phyloP scores from a whole-genome alignment of 208 protist genomes.

The Porcisia deanei region DNA sequence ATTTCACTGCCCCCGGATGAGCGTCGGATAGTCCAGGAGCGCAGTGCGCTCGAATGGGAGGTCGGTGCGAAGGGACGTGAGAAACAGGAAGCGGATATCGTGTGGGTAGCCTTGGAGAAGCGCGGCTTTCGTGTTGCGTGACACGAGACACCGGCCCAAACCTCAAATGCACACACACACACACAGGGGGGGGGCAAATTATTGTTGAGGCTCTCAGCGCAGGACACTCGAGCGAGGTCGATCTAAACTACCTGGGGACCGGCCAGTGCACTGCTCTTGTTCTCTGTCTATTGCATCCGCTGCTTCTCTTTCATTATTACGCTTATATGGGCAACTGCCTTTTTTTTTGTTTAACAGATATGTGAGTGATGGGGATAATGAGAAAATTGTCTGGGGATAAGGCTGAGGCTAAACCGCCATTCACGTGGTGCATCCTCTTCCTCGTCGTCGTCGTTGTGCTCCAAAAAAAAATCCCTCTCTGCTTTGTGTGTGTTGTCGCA shows the following conservation, averaged over 20 bases:
- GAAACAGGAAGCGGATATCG: constrained; percentile 20
- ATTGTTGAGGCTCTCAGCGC: not conserved
- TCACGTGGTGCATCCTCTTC: too few relatives aligned
- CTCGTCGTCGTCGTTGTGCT: too few relatives aligned
- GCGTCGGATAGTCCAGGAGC: constrained; percentile 28
- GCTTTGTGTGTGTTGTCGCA: too few relatives aligned
- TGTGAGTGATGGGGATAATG: too few relatives aligned
- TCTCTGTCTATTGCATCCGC: too few relatives aligned
- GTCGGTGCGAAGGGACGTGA: constrained; percentile 17
- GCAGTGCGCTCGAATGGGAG: constrained; percentile 14
- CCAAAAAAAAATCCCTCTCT: too few relatives aligned
- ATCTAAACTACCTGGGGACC: not conserved
- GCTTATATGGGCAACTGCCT: not conserved
- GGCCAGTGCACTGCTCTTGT: not conserved
- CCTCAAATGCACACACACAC: too few relatives aligned
- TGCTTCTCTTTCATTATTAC: not conserved
- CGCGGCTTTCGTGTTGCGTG: constrained; percentile 7
- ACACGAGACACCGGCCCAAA: not conserved
- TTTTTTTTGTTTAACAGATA: not conserved
- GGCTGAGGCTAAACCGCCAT: too few relatives aligned
- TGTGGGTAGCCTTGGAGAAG: constrained; percentile 16
- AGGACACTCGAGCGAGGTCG: not conserved
- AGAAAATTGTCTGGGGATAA: too few relatives aligned
- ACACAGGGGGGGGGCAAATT: not conserved
- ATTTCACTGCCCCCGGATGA: constrained; percentile 39